A percentile compares a stretch with the other conserved stretches of the same genome.
Evolutionary conservation across 2,329 filamentous ascomycete genomes (phyloP).

Genomic region (Pseudocercospora fuligena): DNA sequence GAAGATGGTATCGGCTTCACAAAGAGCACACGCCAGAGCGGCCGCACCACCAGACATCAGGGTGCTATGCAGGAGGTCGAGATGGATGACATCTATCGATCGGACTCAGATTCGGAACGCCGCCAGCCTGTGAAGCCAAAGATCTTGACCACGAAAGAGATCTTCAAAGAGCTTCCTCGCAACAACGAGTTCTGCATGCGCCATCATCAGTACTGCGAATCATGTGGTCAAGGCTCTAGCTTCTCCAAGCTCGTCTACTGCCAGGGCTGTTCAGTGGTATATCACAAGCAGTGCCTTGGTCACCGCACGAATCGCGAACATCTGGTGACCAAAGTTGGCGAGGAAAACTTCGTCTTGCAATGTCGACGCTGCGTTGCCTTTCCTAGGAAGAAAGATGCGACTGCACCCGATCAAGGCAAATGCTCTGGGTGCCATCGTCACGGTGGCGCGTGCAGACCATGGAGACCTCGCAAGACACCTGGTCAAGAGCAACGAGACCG

Average conservation of each 20-base stretch:
- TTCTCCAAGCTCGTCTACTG: conserved; percentile 80
- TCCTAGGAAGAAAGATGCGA: conserved; percentile 69
- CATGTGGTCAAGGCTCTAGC: conserved; percentile 65
- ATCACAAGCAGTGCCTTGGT: conserved; percentile 84
- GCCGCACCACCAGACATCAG: conserved; percentile 51
- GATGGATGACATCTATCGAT: conserved; percentile 61
- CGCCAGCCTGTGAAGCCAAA: conserved; percentile 54
- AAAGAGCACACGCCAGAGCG: conserved; percentile 48
- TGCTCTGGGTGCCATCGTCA: conserved; percentile 72
- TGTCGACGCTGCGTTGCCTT: conserved; percentile 81
- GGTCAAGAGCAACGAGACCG: conserved; percentile 84
- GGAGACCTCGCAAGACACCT: conserved; percentile 72
- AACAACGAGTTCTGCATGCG: conserved; percentile 70
- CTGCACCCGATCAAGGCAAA: conserved; percentile 69
- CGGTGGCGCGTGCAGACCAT: conserved; percentile 74
- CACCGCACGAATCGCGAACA: conserved; percentile 77
- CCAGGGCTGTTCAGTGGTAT: conserved; percentile 85
- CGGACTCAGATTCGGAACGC: conserved; percentile 47
- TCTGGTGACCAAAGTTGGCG: conserved; percentile 80
- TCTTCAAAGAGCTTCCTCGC: conserved; percentile 67
- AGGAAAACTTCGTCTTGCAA: conserved; percentile 82
- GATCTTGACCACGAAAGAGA: conserved; percentile 68
- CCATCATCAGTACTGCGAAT: conserved; percentile 74
- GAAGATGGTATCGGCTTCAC: conserved; percentile 9
- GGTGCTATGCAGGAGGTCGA: conserved; percentile 59